Base-by-base conservation (phyloP, 768 basidiomycete genomes). In the Tulasnella sp. region DNA sequence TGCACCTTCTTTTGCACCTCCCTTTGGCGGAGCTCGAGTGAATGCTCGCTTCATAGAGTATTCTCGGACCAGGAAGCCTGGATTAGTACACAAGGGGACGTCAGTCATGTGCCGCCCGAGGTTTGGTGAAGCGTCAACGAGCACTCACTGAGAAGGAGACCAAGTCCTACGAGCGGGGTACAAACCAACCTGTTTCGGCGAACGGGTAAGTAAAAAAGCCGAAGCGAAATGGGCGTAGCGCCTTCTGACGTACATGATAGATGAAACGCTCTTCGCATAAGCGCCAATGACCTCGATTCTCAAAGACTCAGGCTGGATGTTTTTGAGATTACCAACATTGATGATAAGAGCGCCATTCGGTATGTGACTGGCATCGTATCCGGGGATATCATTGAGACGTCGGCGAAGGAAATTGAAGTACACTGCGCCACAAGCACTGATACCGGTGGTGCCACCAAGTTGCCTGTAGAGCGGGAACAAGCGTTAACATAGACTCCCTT, bases 31-130 rank as follows among this genome's bases (percentile, higher is more conserved):
- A 10, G 85, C 85, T 34, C 84, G 86, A 24, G 90, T 86, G 39
- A 88, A 85, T 56, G 85, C 87, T 3, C 91, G 88, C 72, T 89
- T 84, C 34, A 93, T 85, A 40, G 90, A 88, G 84, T 94, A 93
- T 38, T 87, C 86, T 74, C 90, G 87, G 36, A 94, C 79, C 81
- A 91, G 88, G 39, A 92, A 81, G 24, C 89, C 90, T 91, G 82
- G 21, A 5, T 18, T 19, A 16, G 72, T 48, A 80, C 36, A 40
- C 39, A 42, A 18, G 42, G 52, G 40, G 38, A 52, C 42, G n/a
- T 27, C 46, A 44, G 68, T 75, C 75, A 31, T 12, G 9, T 39
- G 74, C 24, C 31, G 73, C 31, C 58, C 21, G 14, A 52, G 36
- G 27, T 77, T 16, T 19, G 24, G 27, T 48, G 52, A 2, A 3